These are phyloP conservation scores for Leishmania gerbilli DNA, from an alignment of 208 protist species.

Conservation along the genomic window DNA sequence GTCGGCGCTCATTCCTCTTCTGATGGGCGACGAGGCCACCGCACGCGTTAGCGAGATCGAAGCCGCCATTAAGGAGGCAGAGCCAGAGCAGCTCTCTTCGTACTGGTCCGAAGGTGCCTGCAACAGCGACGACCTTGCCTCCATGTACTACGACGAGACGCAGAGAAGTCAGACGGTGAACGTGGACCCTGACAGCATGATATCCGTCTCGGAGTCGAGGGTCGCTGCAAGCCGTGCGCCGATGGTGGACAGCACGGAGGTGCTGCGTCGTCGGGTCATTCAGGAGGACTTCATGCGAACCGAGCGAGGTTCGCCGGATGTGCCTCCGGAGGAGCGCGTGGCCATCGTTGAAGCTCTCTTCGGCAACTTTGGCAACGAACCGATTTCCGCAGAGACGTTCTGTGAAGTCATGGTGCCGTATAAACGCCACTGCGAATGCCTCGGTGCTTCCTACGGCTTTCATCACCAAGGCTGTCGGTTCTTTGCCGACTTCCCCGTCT, in stretches of 20 bases:
- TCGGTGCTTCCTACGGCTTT: slow-evolving; percentile 39
- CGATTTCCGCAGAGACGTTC: slow-evolving; percentile 29
- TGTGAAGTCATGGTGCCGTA: slow-evolving; percentile 33
- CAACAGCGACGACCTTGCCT: slow-evolving; percentile 11
- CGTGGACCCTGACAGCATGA: slow-evolving; percentile 9
- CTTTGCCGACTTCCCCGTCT: not conserved
- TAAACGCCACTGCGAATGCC: slow-evolving; percentile 33
- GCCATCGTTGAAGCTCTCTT: slow-evolving; percentile 23
- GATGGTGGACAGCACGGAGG: slow-evolving; percentile 11
- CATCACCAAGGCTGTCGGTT: slow-evolving; percentile 24
- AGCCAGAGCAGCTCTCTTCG: not conserved
- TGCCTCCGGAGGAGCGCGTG: slow-evolving; percentile 24
- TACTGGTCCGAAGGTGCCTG: not conserved
- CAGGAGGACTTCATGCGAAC: slow-evolving; percentile 22
- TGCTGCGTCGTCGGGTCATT: slow-evolving; percentile 29
- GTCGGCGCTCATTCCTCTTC: not conserved
- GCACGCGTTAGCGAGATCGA: not conserved
- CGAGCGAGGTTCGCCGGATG: slow-evolving; percentile 10
- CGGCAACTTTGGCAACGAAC: slow-evolving; percentile 14
- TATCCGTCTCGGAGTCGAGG: not conserved
- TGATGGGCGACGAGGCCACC: slow-evolving; percentile 1
- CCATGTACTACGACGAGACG: not conserved
- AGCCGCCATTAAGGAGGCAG: not conserved
- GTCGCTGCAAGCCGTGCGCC: not conserved
- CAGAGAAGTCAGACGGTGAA: slow-evolving; percentile 14